These are phyloP conservation scores for Ustulina deusta DNA, from an alignment of 2,329 filamentous ascomycete species.

Conservation along the genomic window DNA sequence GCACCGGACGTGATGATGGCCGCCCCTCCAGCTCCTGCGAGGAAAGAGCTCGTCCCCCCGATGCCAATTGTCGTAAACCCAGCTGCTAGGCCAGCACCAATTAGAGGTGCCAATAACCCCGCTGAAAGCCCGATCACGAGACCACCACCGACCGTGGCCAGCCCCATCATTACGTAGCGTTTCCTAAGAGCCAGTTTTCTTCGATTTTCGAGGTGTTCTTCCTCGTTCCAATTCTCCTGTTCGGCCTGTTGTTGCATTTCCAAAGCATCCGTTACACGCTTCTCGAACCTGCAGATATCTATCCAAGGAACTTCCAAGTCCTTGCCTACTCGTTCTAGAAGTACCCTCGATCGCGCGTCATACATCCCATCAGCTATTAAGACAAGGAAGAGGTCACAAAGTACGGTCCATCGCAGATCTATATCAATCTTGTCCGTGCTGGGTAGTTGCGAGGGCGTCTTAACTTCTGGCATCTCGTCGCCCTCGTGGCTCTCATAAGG, in stretches of 20 bases:
- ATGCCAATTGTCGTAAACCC: conserved; percentile 97
- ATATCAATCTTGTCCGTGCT: conserved; percentile 89
- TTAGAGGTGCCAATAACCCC: conserved; percentile 89
- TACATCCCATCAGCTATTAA: conserved; percentile 97
- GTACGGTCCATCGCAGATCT: conserved; percentile 94
- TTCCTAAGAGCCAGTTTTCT: conserved; percentile 84
- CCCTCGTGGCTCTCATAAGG: conserved; percentile 73
- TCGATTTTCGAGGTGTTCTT: conserved; percentile 89
- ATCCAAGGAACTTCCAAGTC: conserved; percentile 87
- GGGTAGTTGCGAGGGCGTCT: conserved; percentile 84
- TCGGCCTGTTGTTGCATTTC: conserved; percentile 97
- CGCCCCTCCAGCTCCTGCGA: conserved; percentile 91
- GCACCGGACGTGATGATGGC: conserved; percentile 93
- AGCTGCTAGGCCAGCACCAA: conserved; percentile 91
- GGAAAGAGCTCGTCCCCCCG: conserved; percentile 86
- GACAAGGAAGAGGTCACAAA: conserved; percentile 94
- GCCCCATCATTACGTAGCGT: conserved; percentile 93
- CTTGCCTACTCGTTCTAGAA: conserved; percentile 85
- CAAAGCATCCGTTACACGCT: conserved; percentile 93
- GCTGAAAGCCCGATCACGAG: conserved; percentile 96
- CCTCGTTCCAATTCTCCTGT: conserved; percentile 98
- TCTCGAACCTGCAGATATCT: conserved; percentile 96
- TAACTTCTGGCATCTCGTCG: conserved; percentile 81
- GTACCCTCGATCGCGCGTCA: conserved; percentile 84
- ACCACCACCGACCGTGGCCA: conserved; percentile 94